phyloP scores from a whole-genome alignment of 1,284 basidiomycete species.

The Rhodofomes roseus region DNA sequence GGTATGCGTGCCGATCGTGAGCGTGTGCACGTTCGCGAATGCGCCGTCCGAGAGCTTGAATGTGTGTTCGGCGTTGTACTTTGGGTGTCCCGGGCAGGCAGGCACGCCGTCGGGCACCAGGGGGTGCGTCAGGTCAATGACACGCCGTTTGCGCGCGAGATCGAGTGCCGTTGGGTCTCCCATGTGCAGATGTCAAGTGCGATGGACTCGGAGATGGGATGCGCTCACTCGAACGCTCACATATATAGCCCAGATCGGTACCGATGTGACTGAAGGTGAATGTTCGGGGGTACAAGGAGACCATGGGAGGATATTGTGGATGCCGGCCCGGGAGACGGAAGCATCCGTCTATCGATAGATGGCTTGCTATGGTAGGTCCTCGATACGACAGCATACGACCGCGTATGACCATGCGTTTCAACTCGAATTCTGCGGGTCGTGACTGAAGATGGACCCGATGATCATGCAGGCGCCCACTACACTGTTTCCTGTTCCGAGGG shows the following conservation, averaged over 20 bases:
- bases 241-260: not conserved
- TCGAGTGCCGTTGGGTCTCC: not conserved
- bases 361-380: not conserved
- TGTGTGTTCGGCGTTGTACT: constrained; percentile 32
- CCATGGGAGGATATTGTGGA: not conserved
- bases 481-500: too few species aligned
- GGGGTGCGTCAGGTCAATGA: constrained; percentile 53
- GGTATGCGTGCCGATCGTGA: constrained; percentile 53
- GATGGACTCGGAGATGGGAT: not conserved
- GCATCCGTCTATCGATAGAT: not conserved
- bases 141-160: not conserved
- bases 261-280: not conserved
- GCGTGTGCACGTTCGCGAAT: constrained; percentile 44
- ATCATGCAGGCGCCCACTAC: too few species aligned
- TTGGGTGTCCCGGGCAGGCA: constrained; percentile 55
- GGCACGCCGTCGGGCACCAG: constrained; percentile 37
- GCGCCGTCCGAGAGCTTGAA: constrained; percentile 26
- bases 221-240: too few species aligned
- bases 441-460: too few species aligned
- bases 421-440: too few species aligned
- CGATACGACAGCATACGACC: too few species aligned
- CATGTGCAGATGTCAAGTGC: not conserved
- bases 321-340: too few species aligned
- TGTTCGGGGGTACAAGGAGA: not conserved
- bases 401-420: too few species aligned